Conservation (phyloP, 768 basidiomycete species). For the Tylopilus sp. region DNA sequence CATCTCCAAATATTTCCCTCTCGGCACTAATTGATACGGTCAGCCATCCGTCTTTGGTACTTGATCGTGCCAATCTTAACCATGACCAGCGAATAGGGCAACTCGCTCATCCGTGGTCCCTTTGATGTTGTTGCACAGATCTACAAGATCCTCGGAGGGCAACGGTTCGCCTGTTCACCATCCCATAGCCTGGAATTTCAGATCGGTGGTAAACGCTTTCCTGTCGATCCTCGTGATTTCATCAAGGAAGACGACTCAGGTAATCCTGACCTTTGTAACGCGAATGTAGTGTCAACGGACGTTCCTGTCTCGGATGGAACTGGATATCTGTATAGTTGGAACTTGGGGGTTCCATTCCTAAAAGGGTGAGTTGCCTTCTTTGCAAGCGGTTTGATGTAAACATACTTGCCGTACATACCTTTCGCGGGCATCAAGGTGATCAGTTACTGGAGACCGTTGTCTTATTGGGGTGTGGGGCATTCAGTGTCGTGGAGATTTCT, state of each 20-base stretch:
- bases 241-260: conserved; percentile 39
- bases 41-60: background rate
- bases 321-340: conserved; percentile 73
- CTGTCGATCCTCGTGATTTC: conserved; percentile 76
- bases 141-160: conserved; percentile 36
- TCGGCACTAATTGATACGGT: conserved; percentile 76
- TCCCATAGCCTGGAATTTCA: conserved; percentile 65
- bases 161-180: conserved; percentile 53
- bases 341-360: conserved; percentile 70
- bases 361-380: conserved; percentile 53
- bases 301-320: conserved; percentile 47
- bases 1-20: conserved; percentile 45
- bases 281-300: conserved; percentile 62
- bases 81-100: conserved; percentile 48
- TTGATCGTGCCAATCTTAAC: background rate
- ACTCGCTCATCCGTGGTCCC: conserved; percentile 74
- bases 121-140: conserved; percentile 59
- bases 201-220: conserved; percentile 66
- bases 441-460: background rate
- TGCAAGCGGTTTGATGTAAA: background rate
- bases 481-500: background rate
- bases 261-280: conserved; percentile 41
- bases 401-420: too few species aligned
- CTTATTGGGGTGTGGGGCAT: conserved; percentile 3
- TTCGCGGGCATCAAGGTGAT: background rate